Conservation (phyloP, 2,329 filamentous ascomycete species). For the Stagonosporopsis cucurbitacearum region DNA sequence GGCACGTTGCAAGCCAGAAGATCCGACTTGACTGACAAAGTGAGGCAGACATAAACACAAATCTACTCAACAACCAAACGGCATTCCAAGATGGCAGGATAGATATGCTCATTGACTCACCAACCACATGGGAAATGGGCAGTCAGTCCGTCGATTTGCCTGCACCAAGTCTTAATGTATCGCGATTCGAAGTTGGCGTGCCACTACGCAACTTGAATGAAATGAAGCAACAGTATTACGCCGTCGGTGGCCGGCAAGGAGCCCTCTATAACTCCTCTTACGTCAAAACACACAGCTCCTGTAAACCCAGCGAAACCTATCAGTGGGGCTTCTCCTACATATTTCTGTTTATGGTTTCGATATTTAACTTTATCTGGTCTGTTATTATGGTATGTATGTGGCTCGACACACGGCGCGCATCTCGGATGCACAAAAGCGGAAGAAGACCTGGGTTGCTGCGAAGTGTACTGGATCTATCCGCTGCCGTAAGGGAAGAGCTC, state of each 20-base stretch:
- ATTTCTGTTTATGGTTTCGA: conserved; percentile 44
- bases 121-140: not conserved
- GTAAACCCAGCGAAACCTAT: conserved; percentile 41
- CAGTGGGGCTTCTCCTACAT: conserved; percentile 48
- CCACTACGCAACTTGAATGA: not conserved
- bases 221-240: not conserved
- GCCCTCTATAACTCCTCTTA: conserved; percentile 26
- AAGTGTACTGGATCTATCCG: conserved; percentile 37
- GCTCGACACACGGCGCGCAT: conserved; percentile 37
- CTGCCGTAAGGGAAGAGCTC: conserved; percentile 38
- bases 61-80: not conserved
- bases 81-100: not conserved
- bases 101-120: not conserved
- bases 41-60: not conserved
- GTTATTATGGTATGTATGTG: conserved; percentile 45
- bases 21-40: not conserved
- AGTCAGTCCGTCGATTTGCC: not conserved
- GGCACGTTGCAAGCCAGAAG: too few species aligned
- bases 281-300: conserved; percentile 33
- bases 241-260: conserved; percentile 21
- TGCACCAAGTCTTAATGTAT: not conserved
- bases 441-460: conserved; percentile 38
- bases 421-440: conserved; percentile 40
- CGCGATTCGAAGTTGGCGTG: not conserved
- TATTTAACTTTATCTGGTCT: conserved; percentile 44